phyloP scores from a whole-genome alignment of 768 basidiomycete genomes.

The Lactarius sp. region DNA sequence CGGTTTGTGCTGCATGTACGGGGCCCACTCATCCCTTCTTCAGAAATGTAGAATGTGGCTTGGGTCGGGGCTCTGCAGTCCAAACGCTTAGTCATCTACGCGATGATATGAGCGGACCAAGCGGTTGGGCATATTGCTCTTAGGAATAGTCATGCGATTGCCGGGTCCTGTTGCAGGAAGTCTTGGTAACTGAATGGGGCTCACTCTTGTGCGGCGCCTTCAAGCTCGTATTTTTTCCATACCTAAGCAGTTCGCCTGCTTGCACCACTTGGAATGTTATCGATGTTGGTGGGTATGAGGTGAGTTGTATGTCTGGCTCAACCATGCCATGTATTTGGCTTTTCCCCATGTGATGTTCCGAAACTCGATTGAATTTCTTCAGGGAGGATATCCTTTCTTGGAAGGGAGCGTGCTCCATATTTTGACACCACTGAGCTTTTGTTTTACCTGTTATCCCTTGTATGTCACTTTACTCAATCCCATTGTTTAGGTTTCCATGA shows the following conservation, averaged over 20 bases:
- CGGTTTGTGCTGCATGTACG: conserved; percentile 42
- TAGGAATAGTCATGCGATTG: conserved; percentile 89
- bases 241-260: conserved; percentile 24
- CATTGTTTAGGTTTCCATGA: not conserved
- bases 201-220: conserved; percentile 72
- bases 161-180: conserved; percentile 33
- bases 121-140: conserved; percentile 63
- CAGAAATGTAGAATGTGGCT: conserved; percentile 23
- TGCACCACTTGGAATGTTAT: conserved; percentile 35
- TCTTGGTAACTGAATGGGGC: conserved; percentile 83
- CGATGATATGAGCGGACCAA: conserved; percentile 74
- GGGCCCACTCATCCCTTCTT: conserved; percentile 26
- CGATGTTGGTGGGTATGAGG: not conserved
- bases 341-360: conserved; percentile 49
- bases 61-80: conserved; percentile 30
- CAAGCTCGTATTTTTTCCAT: conserved; percentile 47
- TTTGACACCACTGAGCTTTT: conserved; percentile 49
- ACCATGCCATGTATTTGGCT: conserved; percentile 1
- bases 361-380: conserved; percentile 82
- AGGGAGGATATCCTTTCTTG: conserved; percentile 63
- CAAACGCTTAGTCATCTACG: conserved; percentile 44
- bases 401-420: conserved; percentile 62
- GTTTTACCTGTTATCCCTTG: not conserved
- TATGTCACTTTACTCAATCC: not conserved
- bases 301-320: conserved; percentile 12